Evolutionary conservation across 768 basidiomycete species (phyloP).

Genomic region (Mycena haematopus): DNA sequence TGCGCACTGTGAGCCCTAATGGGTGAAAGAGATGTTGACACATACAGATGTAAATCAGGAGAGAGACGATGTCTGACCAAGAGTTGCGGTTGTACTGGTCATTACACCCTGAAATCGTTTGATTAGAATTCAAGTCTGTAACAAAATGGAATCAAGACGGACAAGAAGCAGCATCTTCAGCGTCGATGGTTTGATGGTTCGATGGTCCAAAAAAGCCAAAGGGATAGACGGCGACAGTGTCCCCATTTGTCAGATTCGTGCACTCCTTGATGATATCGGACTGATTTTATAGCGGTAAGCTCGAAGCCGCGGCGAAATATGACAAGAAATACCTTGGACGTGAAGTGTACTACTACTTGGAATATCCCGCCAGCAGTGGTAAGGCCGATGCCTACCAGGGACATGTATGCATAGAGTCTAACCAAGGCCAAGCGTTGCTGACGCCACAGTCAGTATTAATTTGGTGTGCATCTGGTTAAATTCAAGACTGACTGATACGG

Average conservation of each 20-base stretch:
- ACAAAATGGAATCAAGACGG: slow-evolving; percentile 28
- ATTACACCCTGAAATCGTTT: slow-evolving; percentile 60
- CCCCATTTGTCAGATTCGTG: slow-evolving; percentile 42
- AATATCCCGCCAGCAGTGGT: slow-evolving; percentile 59
- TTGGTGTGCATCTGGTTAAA: not conserved
- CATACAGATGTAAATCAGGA: slow-evolving; percentile 67
- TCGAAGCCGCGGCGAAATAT: too few relatives aligned
- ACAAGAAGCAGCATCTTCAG: slow-evolving; percentile 55
- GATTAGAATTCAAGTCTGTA: slow-evolving; percentile 13
- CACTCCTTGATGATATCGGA: slow-evolving; percentile 66
- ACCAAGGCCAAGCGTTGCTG: slow-evolving; percentile 64
- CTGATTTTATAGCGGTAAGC: slow-evolving; percentile 39
- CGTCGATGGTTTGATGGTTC: slow-evolving; percentile 37
- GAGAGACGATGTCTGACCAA: slow-evolving; percentile 68
- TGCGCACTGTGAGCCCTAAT: slow-evolving; percentile 32
- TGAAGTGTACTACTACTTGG: slow-evolving; percentile 69
- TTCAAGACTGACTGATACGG: slow-evolving; percentile 50
- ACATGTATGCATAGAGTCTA: slow-evolving; percentile 61
- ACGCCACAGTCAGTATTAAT: not conserved
- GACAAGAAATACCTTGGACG: slow-evolving; percentile 60
- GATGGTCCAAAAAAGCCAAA: slow-evolving; percentile 64
- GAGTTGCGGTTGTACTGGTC: slow-evolving; percentile 67
- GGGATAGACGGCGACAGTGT: slow-evolving; percentile 39
- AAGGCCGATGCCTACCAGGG: slow-evolving; percentile 52
- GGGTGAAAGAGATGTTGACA: slow-evolving; percentile 11